Evolutionary conservation across 1,284 basidiomycete genomes (phyloP), one percentile per base, ranked within the genome.

Genomic region (Neotropicomus parvogracilis): DNA sequence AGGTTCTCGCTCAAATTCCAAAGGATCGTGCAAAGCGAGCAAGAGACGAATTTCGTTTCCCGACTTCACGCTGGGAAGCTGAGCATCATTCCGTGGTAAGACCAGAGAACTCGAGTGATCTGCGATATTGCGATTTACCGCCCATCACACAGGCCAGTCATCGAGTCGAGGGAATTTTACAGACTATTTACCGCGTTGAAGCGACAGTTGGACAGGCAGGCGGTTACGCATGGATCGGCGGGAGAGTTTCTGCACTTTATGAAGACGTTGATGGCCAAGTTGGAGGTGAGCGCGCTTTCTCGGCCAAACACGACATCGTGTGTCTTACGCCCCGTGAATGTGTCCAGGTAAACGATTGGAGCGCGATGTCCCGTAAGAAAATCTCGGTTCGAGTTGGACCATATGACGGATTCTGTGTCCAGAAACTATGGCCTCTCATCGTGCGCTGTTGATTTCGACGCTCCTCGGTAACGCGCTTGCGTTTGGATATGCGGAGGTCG

Each of bases 221-320:
- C 52, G 2, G 43, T 75, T 0, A 80, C 79, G 0, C 79, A 83
- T 54, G 59, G 56, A 0, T 68, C 71, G 0, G 81, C 75, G 0
- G 78, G 77, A 3, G 70, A 75, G 36, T 83, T 83, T 54, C 62
- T 83, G 14, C 73, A 78, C 29, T 72, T 73, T 3, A 61, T 84
- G 58, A 83, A 83, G 60, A 80, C 78, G 0, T 57, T 84, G 33
- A 84, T 83, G 80, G 81, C 81, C 5, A 84, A 83, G 48, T 56
- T 83, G 40, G 83, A 83, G 73, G 81, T 77, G 46, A 40, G 47
- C 37, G 27, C 21, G 6, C 20, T 37, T 33, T 11, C 19, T 40
- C 2, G 0, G 16, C 29, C 13, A 13, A 26, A 11, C 2, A 4
- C 1, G 8, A 29, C 12, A 19, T 28, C 6, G 24, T 24, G 6